Conservation (phyloP, 257 asterid genomes). For the Salvia rosmarinus region DNA sequence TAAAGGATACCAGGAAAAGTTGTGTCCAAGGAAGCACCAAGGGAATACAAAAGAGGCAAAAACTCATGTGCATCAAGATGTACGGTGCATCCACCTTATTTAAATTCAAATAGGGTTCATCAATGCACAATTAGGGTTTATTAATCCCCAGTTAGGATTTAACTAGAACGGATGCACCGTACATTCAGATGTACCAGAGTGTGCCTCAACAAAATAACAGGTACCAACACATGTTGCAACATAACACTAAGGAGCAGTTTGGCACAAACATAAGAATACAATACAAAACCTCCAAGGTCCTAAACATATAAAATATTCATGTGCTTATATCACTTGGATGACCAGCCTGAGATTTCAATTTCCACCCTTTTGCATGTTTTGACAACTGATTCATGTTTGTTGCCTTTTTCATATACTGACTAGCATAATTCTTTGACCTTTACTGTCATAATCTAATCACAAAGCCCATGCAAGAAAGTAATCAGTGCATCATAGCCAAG, state of each 20-base stretch:
- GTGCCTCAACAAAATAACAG: too few relatives aligned
- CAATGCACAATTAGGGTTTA: too few relatives aligned
- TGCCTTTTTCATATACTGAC: background rate
- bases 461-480: background rate
- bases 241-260: background rate
- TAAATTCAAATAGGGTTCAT: too few relatives aligned
- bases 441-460: background rate
- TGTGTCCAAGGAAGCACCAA: background rate
- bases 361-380: background rate
- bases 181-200: too few relatives aligned
- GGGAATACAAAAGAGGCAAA: too few relatives aligned
- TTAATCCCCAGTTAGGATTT: too few relatives aligned
- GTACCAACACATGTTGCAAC: background rate
- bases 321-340: background rate
- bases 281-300: background rate
- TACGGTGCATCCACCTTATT: too few relatives aligned
- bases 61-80: too few relatives aligned
- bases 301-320: too few relatives aligned
- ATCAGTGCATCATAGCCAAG: background rate
- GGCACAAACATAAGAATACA: background rate
- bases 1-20: background rate
- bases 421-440: background rate
- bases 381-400: background rate
- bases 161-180: too few relatives aligned
- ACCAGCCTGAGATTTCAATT: background rate